Evolutionary conservation across 108 stramenopile genomes (phyloP).

Genomic region (Fragilaria radians): DNA sequence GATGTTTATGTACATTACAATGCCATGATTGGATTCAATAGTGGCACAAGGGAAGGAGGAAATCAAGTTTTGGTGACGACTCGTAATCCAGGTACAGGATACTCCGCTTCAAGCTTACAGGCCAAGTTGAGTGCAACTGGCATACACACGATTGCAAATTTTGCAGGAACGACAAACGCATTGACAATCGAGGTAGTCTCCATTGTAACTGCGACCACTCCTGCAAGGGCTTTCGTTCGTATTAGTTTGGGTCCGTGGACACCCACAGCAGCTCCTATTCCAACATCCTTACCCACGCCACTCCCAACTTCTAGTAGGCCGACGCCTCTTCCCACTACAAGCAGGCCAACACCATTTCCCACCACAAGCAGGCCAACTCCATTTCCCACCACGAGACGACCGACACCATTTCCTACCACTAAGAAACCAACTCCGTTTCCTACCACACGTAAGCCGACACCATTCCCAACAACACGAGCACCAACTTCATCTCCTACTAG

Average conservation of each 20-base stretch:
- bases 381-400: not conserved
- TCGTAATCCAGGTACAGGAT: not conserved
- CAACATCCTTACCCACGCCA: not conserved
- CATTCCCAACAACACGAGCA: slow-evolving; percentile 4
- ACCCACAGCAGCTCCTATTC: not conserved
- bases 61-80: slow-evolving; percentile 5
- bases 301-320: not conserved
- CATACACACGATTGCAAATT: not conserved
- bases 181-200: not conserved
- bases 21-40: not conserved
- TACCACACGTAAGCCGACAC: not conserved
- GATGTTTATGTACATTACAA: slow-evolving; percentile 5
- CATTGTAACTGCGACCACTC: not conserved
- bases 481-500: slow-evolving; percentile 1
- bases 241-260: not conserved
- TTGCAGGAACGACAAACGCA: not conserved
- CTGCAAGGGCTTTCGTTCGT: not conserved
- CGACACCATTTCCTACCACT: not conserved
- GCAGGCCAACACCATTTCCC: not conserved
- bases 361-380: not conserved
- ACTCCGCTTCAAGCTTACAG: not conserved
- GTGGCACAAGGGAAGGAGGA: slow-evolving; percentile 3
- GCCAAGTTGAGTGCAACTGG: not conserved
- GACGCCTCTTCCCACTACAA: not conserved
- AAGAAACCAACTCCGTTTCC: not conserved